Percentiles rank a stretch among this genome's conserved stretches.
phyloP scores from a whole-genome alignment of 1,284 basidiomycete species.

The Tylopilus orsonianus region DNA sequence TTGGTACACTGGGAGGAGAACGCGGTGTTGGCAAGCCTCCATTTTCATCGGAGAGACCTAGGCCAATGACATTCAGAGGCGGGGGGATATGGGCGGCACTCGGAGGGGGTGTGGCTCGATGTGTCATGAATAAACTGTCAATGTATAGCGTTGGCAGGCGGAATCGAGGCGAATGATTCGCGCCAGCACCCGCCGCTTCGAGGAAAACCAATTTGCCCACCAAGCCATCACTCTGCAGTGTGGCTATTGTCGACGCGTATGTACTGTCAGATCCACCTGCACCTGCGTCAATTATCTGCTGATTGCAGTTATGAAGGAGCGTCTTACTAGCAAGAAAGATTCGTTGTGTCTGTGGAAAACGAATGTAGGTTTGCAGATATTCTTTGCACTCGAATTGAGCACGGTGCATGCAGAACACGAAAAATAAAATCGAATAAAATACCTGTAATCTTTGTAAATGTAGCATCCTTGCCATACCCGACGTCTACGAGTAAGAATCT shows the following conservation, averaged over 20 bases:
- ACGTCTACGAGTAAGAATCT: conserved; percentile 72
- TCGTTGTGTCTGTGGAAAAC: conserved; percentile 71
- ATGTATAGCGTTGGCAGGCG: conserved; percentile 55
- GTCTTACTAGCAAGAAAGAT: conserved; percentile 69
- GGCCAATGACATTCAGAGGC: conserved; percentile 42
- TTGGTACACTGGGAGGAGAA: conserved; percentile 40
- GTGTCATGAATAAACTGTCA: conserved; percentile 63
- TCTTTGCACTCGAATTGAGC: conserved; percentile 44
- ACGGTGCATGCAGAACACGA: not conserved
- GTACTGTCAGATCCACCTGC: conserved; percentile 44
- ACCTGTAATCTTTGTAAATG: conserved; percentile 77
- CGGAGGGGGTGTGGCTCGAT: conserved; percentile 41
- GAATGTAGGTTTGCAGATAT: conserved; percentile 71
- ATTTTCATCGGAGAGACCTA: conserved; percentile 40
- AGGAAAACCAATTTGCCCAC: conserved; percentile 68
- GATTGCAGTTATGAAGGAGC: not conserved
- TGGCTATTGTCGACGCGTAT: conserved; percentile 48
- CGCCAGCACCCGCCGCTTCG: conserved; percentile 47
- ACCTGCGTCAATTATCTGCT: conserved; percentile 11
- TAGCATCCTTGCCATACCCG: conserved; percentile 61
- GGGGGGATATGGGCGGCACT: conserved; percentile 39
- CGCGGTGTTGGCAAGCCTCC: conserved; percentile 58
- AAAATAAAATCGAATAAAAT: conserved; percentile 4
- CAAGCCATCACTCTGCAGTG: conserved; percentile 59
- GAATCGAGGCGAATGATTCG: conserved; percentile 48